Base-by-base conservation (phyloP, 805 yeast genomes). In the Pichia sporocuriosa region DNA sequence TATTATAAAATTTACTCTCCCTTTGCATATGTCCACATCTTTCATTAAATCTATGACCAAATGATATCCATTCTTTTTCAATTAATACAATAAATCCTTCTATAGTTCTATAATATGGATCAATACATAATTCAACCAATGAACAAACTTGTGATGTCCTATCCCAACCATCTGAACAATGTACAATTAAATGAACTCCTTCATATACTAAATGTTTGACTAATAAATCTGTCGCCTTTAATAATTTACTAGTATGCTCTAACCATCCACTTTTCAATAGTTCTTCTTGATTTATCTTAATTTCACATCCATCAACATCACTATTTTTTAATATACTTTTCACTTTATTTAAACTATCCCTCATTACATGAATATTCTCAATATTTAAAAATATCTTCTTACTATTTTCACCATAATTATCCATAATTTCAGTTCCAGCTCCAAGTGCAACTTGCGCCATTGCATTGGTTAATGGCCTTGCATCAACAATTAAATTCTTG, bases 161-260 rank as follows among this genome's bases (percentile, higher is more conserved):
- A 58, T 93, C 98, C 98, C 98, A 93, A 1, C 98, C 98, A 65
- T 93, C 98, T 1, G 97, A 87, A 59, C 98, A 93, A 65, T 93
- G 98, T 6, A 93, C 73, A 9, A 93, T 58, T 4, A 90, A 72
- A 58, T 90, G 94, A 16, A 93, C 83, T 47, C 80, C 77, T 59
- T 87, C 86, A 52, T 81, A 75, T 40, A 85, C 84, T 19, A 93
- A 72, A n/a, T 90, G 83, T 55, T 86, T 82, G 21, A 83, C 77
- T 35, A 93, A 74, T 27, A 84, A 71, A 42, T 84, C 89, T 0
- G 88, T 82, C 0, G 94, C 81, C 36, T 79, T 79, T 37, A 93
- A 60, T 27, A 90, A 69, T 17, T 82, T 69, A 10, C 79, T 68
- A 3, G 86, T 65, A 46, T 86, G 79, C 53, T 77, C 79, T 17